A percentile compares a stretch with the other conserved stretches of the same genome.
These are phyloP conservation scores for Coriaria nepalensis DNA, from an alignment of 306 rosid genomes.

Conservation along the genomic window DNA sequence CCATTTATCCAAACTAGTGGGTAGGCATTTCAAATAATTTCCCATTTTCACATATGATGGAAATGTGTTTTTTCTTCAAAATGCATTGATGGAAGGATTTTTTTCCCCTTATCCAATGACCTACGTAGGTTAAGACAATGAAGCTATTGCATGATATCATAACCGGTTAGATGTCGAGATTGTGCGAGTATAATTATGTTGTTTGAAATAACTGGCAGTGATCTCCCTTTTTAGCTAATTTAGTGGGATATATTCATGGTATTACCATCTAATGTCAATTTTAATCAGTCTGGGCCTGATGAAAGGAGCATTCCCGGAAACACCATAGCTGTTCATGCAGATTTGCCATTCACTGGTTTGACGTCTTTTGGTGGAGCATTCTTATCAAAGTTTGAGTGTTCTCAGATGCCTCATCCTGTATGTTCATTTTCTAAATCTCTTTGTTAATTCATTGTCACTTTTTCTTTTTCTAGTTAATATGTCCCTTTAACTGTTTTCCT, in stretches of 20 bases:
- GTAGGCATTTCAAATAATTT: no score
- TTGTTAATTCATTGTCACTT: not conserved
- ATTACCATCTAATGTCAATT: constrained; percentile 9
- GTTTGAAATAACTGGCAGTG: no score
- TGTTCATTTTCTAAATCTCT: constrained; percentile 22
- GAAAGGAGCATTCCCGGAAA: constrained; percentile 95
- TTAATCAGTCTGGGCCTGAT: constrained; percentile 75
- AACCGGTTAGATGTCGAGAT: no score
- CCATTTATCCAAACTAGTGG: no score
- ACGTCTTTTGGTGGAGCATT: constrained; percentile 85
- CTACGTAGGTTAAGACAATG: no score
- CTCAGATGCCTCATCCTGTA: constrained; percentile 95
- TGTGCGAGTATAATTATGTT: no score
- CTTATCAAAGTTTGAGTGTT: constrained; percentile 79
- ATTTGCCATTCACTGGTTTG: constrained; percentile 78
- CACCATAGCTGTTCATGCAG: constrained; percentile 87
- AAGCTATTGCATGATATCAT: no score
- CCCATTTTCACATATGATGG: no score
- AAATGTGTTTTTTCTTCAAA: no score
- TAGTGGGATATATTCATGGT: not conserved
- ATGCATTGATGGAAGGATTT: no score
- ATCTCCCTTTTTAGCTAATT: not conserved
- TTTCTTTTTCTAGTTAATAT: not conserved
- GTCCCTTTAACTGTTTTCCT: constrained; percentile 6
- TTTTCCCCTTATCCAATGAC: no score